A percentile compares a stretch with the other conserved stretches of the same genome.
Evolutionary conservation across 2,329 filamentous ascomycete species (phyloP).

Genomic region (Alternaria conjuncta): DNA sequence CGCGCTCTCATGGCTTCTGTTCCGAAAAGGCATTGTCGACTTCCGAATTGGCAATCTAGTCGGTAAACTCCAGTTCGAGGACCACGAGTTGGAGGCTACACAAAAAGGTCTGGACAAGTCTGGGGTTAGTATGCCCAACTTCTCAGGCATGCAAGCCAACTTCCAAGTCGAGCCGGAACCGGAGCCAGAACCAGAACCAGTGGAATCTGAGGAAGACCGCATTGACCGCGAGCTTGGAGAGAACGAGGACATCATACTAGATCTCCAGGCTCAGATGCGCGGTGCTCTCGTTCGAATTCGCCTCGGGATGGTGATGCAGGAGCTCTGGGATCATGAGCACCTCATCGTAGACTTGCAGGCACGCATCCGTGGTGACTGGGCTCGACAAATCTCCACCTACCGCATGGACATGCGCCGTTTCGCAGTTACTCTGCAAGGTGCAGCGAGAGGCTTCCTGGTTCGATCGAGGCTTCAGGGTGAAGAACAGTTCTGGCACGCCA

Average conservation of each 20-base stretch:
- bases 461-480: slow-evolving; percentile 68
- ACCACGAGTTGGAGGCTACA: slow-evolving; percentile 95
- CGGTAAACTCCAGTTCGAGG: slow-evolving; percentile 94
- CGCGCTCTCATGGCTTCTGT: slow-evolving; percentile 95
- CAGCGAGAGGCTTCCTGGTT: slow-evolving; percentile 76
- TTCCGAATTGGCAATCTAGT: slow-evolving; percentile 97
- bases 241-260: slow-evolving; percentile 72
- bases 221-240: slow-evolving; percentile 82
- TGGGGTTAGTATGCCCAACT: slow-evolving; percentile 94
- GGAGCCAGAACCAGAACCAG: slow-evolving; percentile 74
- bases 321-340: slow-evolving; percentile 85
- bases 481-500: slow-evolving; percentile 71
- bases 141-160: slow-evolving; percentile 94
- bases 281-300: slow-evolving; percentile 79
- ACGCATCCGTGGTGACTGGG: slow-evolving; percentile 84
- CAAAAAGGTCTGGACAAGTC: slow-evolving; percentile 97
- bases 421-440: slow-evolving; percentile 79
- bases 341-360: slow-evolving; percentile 82
- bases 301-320: slow-evolving; percentile 83
- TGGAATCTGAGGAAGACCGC: slow-evolving; percentile 88
- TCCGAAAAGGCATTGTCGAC: slow-evolving; percentile 90
- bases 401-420: slow-evolving; percentile 82
- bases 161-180: slow-evolving; percentile 88
- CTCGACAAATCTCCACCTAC: slow-evolving; percentile 82
- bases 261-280: slow-evolving; percentile 85